Evolutionary conservation across 768 basidiomycete species (phyloP).

Genomic region (Cantharellus anzutake): DNA sequence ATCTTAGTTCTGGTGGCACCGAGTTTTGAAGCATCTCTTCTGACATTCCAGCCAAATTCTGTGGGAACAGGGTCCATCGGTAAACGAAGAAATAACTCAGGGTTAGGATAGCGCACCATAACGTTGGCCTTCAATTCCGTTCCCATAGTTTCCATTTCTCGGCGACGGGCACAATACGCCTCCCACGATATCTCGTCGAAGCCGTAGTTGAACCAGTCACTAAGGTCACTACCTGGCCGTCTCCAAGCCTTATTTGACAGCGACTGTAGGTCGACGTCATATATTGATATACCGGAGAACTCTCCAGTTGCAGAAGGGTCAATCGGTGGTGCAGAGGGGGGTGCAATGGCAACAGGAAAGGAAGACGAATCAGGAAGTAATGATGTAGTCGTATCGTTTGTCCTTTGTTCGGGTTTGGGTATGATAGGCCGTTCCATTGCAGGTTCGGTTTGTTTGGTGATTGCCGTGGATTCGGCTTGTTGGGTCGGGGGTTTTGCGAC

Average conservation of each 20-base stretch:
- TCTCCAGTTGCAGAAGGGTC: conserved; percentile 50
- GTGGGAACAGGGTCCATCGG: not conserved
- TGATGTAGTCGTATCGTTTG: conserved; percentile 27
- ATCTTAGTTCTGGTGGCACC: conserved; percentile 62
- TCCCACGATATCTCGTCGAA: conserved; percentile 97
- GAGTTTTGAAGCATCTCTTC: conserved; percentile 56
- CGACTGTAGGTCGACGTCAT: conserved; percentile 63
- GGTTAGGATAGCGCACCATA: conserved; percentile 31
- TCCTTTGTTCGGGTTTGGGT: conserved; percentile 19
- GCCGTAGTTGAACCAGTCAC: conserved; percentile 99
- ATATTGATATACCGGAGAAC: conserved; percentile 28
- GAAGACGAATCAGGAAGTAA: conserved; percentile 12
- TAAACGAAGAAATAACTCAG: not conserved
- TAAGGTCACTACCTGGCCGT: conserved; percentile 74
- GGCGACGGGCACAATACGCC: conserved; percentile 69
- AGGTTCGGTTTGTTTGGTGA: no score
- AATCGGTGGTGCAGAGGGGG: conserved; percentile 59
- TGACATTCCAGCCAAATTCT: conserved; percentile 70
- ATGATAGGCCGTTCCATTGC: not conserved
- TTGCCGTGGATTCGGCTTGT: conserved; percentile 20
- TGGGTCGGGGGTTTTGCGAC: conserved; percentile 16
- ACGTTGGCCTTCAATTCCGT: conserved; percentile 68
- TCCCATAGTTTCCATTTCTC: conserved; percentile 63
- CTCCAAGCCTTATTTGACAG: conserved; percentile 82
- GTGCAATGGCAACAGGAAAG: conserved; percentile 40